Base-by-base conservation (phyloP, 1,284 basidiomycete genomes). In the Austropuccinia psidii region DNA sequence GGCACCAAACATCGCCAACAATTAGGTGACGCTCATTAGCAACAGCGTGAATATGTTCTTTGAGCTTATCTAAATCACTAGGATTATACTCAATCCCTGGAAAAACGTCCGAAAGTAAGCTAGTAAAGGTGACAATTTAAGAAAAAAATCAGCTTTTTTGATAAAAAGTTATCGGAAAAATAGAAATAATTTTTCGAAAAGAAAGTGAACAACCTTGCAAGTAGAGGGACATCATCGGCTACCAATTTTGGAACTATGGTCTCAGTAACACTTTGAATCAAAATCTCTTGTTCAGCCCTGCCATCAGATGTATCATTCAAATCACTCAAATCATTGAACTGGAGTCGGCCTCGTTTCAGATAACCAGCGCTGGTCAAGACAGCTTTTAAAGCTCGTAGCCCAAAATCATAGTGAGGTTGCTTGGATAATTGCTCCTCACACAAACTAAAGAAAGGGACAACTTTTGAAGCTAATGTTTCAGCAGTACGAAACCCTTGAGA, bases 381-480 rank as follows among this genome's bases (percentile, higher is more conserved):
- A 41, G 94, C 90, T 82, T 99, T 99, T 75, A 99, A 85, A 15
- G 96, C 96, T 78, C 96, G 93, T 47, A 99, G 85, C 82, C 96
- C 96, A 80, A 99, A 99, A 83, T 99, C 96, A 81, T 99, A 99
- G 83, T 99, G 97, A 1, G 95, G 93, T 80, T 98, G 96, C 41
- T 90, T 88, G 2, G 94, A 98, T 35, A 98, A 86, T 79, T 98
- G 95, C 80, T 98, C 94, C 75, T 92, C 88, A 78, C 95, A 98
- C 72, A 99, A 88, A 80, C 95, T 96, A 86, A 98, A 99, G 85
- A 99, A 98, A 0, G 95, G 96, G 17, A 99, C 95, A 74, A 99
- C 90, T 83, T 98, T 98, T 74, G 91, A 92, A 0, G 96, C 96
- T 6, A 99, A 86, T 0, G 87, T 89, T 81, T 98, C 96, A 4